These are phyloP conservation scores for Rachicladosporium sp. DNA, from an alignment of 2,329 filamentous ascomycete genomes.

Conservation along the genomic window DNA sequence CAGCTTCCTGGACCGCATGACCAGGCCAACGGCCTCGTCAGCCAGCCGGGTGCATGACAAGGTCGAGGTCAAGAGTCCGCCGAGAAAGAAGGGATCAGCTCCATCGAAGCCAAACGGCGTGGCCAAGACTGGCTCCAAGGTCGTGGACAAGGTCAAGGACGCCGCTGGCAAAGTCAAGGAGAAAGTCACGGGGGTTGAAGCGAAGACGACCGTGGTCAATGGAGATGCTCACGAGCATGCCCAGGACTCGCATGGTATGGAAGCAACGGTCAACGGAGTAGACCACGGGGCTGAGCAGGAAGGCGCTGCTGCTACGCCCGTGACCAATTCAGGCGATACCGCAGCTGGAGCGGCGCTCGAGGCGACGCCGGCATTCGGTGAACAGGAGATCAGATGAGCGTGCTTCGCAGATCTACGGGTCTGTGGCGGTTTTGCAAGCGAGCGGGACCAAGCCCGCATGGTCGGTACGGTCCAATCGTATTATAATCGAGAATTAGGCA, in stretches of 20 bases:
- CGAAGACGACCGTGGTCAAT: neutral
- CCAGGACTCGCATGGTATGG: neutral
- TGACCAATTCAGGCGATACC: slow-evolving; percentile 1
- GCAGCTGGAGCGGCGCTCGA: slow-evolving; percentile 4
- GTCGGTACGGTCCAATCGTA: too few species aligned
- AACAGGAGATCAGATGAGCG: slow-evolving; percentile 2
- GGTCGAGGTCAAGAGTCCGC: slow-evolving; percentile 28
- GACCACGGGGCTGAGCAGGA: slow-evolving; percentile 1
- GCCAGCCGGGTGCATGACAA: slow-evolving; percentile 58
- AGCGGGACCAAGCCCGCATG: too few species aligned
- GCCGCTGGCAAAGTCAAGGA: neutral
- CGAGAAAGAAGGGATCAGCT: slow-evolving; percentile 9
- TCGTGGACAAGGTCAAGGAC: neutral
- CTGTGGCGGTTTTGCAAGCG: too few species aligned
- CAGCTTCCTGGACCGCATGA: slow-evolving; percentile 69
- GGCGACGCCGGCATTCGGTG: slow-evolving; percentile 8
- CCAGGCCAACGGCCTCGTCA: slow-evolving; percentile 60
- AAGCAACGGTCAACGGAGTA: neutral
- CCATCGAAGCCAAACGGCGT: slow-evolving; percentile 7
- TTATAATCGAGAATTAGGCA: too few species aligned
- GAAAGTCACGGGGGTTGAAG: neutral
- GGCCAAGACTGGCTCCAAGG: slow-evolving; percentile 2
- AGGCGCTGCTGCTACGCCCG: neutral
- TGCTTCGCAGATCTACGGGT: too few species aligned
- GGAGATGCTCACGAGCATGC: neutral